These are phyloP conservation scores for Cyphellophora attinorum DNA, from an alignment of 2,329 filamentous ascomycete species.

Conservation along the genomic window DNA sequence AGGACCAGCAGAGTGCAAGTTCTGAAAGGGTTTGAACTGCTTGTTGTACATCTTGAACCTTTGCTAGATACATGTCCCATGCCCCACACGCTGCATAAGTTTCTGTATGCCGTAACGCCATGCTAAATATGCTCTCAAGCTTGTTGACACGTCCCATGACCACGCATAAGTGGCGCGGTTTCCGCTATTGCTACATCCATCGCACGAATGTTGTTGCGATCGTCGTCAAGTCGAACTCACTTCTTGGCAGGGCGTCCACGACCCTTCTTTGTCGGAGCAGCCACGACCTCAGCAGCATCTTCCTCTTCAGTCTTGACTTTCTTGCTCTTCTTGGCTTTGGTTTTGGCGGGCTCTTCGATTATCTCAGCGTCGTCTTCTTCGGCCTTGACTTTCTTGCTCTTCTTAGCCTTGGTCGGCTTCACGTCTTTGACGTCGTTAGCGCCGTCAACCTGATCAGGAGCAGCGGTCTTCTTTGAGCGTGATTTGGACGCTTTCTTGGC, in stretches of 20 bases:
- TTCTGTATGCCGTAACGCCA: too few species aligned
- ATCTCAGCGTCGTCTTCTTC: conserved; percentile 6
- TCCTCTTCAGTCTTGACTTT: conserved; percentile 28
- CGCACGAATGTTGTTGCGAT: too few species aligned
- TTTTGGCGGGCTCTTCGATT: conserved; percentile 2
- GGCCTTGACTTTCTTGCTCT: conserved; percentile 2
- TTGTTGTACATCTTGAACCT: too few species aligned
- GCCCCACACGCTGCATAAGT: too few species aligned
- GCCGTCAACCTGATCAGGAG: background rate
- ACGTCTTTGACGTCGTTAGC: conserved; percentile 4
- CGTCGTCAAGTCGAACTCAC: too few species aligned
- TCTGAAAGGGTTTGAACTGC: too few species aligned
- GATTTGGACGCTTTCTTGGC: conserved; percentile 10
- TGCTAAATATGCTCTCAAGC: too few species aligned
- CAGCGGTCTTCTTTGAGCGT: conserved; percentile 4
- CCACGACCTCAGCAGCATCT: conserved; percentile 36
- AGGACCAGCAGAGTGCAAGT: too few species aligned
- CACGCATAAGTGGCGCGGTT: too few species aligned
- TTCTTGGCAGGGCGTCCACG: background rate
- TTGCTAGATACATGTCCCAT: too few species aligned
- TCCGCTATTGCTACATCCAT: too few species aligned
- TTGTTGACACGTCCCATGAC: too few species aligned
- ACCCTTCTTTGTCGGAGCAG: conserved; percentile 21
- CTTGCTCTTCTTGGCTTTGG: conserved; percentile 7
- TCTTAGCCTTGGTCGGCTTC: background rate